Percentiles rank a stretch among this genome's conserved stretches.
These are phyloP conservation scores for Zasmidium cellare DNA, from an alignment of 2,329 filamentous ascomycete genomes.

Conservation along the genomic window DNA sequence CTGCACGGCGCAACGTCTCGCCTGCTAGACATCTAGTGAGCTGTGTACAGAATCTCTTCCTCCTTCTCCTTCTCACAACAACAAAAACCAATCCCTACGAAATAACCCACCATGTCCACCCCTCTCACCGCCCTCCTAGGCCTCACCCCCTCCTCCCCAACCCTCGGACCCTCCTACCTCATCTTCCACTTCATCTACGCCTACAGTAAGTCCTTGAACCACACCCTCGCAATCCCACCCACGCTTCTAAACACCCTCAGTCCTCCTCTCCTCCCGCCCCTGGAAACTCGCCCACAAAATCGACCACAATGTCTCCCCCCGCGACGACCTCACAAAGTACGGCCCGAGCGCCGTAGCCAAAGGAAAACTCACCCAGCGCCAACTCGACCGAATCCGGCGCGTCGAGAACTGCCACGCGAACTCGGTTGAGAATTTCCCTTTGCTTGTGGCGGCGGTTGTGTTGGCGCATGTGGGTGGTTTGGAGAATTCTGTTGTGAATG, in stretches of 20 bases:
- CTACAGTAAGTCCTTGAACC: too few relatives aligned
- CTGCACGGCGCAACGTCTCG: too few relatives aligned
- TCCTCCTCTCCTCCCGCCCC: constrained; percentile 44
- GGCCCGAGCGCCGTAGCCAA: constrained; percentile 40
- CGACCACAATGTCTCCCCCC: constrained; percentile 50
- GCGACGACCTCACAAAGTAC: constrained; percentile 49
- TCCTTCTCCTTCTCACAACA: neutral
- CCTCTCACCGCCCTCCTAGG: constrained; percentile 27
- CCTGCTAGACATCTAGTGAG: too few relatives aligned
- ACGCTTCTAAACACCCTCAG: too few relatives aligned
- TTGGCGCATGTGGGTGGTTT: constrained; percentile 45
- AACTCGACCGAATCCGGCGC: constrained; percentile 46
- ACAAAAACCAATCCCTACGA: neutral
- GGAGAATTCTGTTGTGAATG: constrained; percentile 38
- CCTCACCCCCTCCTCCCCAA: constrained; percentile 17
- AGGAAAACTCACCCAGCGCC: constrained; percentile 44
- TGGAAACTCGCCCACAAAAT: constrained; percentile 45
- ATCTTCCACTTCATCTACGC: constrained; percentile 46
- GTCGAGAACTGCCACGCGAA: constrained; percentile 51
- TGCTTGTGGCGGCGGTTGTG: constrained; percentile 41
- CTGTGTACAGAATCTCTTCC: neutral
- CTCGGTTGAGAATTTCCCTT: constrained; percentile 44
- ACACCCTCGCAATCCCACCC: too few relatives aligned
- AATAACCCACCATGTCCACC: constrained; percentile 13
- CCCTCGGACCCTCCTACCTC: constrained; percentile 24